These are phyloP conservation scores for Microsporum canis DNA, from an alignment of 2,329 filamentous ascomycete species.

Conservation along the genomic window DNA sequence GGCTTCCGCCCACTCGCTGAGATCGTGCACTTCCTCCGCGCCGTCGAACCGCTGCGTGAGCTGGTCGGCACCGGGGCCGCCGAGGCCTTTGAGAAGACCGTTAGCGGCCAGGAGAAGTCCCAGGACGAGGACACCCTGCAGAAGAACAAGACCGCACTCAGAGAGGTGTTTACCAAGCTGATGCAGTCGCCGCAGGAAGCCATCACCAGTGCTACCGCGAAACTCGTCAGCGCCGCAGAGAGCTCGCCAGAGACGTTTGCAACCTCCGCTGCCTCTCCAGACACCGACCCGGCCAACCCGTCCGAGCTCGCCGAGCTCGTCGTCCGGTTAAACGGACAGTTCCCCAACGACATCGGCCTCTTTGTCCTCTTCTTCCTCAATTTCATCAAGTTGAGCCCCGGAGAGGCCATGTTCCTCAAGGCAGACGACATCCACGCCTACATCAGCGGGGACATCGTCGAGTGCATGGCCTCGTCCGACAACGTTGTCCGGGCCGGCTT, in stretches of 20 bases:
- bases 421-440: conserved; percentile 98
- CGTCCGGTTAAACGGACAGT: conserved; percentile 64
- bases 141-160: conserved; percentile 67
- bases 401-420: conserved; percentile 90
- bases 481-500: conserved; percentile 96
- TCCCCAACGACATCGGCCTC: conserved; percentile 79
- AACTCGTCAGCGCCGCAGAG: conserved; percentile 60
- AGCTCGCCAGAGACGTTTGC: conserved; percentile 63
- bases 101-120: conserved; percentile 46
- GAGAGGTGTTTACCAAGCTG: conserved; percentile 61
- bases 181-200: conserved; percentile 65
- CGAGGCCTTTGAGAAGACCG: conserved; percentile 46
- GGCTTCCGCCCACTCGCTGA: conserved; percentile 83
- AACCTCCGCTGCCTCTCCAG: conserved; percentile 29
- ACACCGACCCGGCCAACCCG: conserved; percentile 28
- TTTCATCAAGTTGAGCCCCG: conserved; percentile 74
- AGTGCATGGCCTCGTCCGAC: conserved; percentile 98
- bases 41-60: conserved; percentile 51
- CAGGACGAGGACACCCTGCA: conserved; percentile 36
- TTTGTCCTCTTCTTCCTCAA: conserved; percentile 98
- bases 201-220: conserved; percentile 53
- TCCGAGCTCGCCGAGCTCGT: conserved; percentile 67
- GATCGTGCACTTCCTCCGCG: conserved; percentile 71
- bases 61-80: conserved; percentile 47
- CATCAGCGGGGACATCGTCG: conserved; percentile 66